phyloP scores from a whole-genome alignment of 352 stramenopile genomes.

The Globisporangium cylindrosporum region DNA sequence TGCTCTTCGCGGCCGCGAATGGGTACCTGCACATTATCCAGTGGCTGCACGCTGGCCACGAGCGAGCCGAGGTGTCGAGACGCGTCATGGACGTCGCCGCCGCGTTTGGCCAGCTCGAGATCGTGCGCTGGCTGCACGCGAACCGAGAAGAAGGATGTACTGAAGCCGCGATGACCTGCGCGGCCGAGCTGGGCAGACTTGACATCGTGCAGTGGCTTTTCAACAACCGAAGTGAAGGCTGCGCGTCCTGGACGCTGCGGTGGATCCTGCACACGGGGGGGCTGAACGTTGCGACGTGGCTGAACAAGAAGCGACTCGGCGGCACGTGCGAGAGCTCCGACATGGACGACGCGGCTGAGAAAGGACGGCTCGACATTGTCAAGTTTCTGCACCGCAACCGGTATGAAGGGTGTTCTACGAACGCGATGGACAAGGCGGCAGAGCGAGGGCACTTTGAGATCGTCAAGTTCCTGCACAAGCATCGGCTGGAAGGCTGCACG shows the following conservation, averaged over 20 bases:
- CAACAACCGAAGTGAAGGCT: conserved; percentile 17
- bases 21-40: conserved; percentile 22
- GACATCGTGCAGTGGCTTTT: conserved; percentile 26
- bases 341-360: conserved; percentile 27
- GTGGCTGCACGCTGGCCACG: conserved; percentile 23
- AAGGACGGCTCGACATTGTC: conserved; percentile 27
- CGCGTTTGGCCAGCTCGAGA: conserved; percentile 24
- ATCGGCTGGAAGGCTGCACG: conserved; percentile 30
- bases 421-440: conserved; percentile 34
- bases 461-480: conserved; percentile 26
- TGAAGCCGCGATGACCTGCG: conserved; percentile 18
- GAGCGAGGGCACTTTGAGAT: conserved; percentile 28
- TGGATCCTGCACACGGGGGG: conserved; percentile 17
- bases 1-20: conserved; percentile 16
- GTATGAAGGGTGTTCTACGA: conserved; percentile 15
- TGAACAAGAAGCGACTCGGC: conserved; percentile 7
- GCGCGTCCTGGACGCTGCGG: conserved; percentile 16
- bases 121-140: conserved; percentile 27
- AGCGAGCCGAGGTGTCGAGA: conserved; percentile 3
- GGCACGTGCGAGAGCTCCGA: conserved; percentile 11
- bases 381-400: conserved; percentile 21
- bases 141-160: conserved; percentile 20
- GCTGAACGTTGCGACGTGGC: conserved; percentile 11
- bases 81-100: conserved; percentile 34
- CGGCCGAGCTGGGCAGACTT: conserved; percentile 16